Percentiles rank a stretch among this genome's conserved stretches.
Conservation (phyloP, 2,329 filamentous ascomycete genomes). For the Aspergillus ustus region DNA sequence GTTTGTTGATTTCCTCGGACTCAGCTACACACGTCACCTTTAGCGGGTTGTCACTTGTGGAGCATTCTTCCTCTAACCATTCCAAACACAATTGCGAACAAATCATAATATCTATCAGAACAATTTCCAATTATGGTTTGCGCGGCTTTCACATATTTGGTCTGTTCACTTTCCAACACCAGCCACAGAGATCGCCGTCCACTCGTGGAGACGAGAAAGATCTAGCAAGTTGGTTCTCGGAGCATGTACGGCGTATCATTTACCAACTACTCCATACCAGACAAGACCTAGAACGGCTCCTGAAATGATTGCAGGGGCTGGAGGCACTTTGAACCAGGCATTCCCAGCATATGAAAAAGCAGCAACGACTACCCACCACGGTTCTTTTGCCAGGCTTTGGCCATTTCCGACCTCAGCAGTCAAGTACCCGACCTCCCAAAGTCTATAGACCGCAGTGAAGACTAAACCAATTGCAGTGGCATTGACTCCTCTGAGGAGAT, state of each 20-base stretch:
- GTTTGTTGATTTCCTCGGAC: background rate
- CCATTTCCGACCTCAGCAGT: slow-evolving; percentile 55
- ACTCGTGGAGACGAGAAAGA: too few species aligned
- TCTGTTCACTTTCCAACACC: too few species aligned
- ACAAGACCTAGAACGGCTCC: slow-evolving; percentile 54
- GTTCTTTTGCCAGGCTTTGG: slow-evolving; percentile 60
- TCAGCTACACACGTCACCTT: slow-evolving; percentile 54
- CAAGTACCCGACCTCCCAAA: slow-evolving; percentile 67
- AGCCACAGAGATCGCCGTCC: too few species aligned
- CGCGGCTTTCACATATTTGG: background rate
- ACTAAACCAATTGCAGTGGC: slow-evolving; percentile 65
- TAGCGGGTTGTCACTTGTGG: slow-evolving; percentile 57
- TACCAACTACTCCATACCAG: slow-evolving; percentile 52
- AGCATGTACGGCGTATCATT: background rate
- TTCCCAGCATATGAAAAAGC: slow-evolving; percentile 54
- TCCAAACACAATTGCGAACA: background rate
- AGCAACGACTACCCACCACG: slow-evolving; percentile 67
- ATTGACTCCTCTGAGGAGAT: slow-evolving; percentile 61
- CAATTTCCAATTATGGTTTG: background rate
- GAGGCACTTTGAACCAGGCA: slow-evolving; percentile 53
- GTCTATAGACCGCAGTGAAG: slow-evolving; percentile 66
- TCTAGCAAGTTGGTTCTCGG: background rate
- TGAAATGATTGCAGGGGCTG: slow-evolving; percentile 51
- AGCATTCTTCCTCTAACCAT: slow-evolving; percentile 22
- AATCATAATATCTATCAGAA: background rate